Conservation (phyloP, 495 filamentous ascomycete species). For the Neurospora sp. region DNA sequence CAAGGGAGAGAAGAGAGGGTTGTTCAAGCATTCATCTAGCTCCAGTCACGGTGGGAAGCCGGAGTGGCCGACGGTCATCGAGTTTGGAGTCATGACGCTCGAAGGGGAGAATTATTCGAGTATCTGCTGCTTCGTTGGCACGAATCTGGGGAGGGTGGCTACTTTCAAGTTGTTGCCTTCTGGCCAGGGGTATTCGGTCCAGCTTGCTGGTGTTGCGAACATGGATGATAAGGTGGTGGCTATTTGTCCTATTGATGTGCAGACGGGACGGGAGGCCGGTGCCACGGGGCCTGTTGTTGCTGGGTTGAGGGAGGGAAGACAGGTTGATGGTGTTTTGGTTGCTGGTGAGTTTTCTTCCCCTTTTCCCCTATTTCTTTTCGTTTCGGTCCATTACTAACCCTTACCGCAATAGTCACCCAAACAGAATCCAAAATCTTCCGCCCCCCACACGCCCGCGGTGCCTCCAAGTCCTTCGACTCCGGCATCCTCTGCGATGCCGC, state of each 20-base stretch:
- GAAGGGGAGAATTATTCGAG: slow-evolving; percentile 92
- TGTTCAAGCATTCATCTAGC: slow-evolving; percentile 43
- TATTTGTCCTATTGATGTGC: slow-evolving; percentile 67
- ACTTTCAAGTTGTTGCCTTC: slow-evolving; percentile 86
- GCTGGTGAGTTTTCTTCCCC: slow-evolving; percentile 32
- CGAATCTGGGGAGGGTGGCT: slow-evolving; percentile 66
- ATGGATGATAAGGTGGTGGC: slow-evolving; percentile 65
- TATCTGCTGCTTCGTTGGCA: slow-evolving; percentile 86
- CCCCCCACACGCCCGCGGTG: slow-evolving; percentile 74
- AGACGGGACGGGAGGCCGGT: slow-evolving; percentile 61
- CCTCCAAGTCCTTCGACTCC: slow-evolving; percentile 71
- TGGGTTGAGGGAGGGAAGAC: slow-evolving; percentile 56
- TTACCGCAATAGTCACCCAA: slow-evolving; percentile 45
- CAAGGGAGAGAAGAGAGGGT: slow-evolving; percentile 59
- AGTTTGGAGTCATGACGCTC: slow-evolving; percentile 89
- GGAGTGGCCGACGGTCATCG: slow-evolving; percentile 69
- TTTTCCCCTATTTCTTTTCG: too few species aligned
- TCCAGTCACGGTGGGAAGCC: slow-evolving; percentile 30
- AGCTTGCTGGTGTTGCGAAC: slow-evolving; percentile 53
- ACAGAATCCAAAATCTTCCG: slow-evolving; percentile 76
- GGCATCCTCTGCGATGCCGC: slow-evolving; percentile 71
- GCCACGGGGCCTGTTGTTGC: slow-evolving; percentile 66
- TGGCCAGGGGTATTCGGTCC: slow-evolving; percentile 60
- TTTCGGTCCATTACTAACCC: too few species aligned
- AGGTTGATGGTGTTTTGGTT: slow-evolving; percentile 59